phyloP scores from a whole-genome alignment of 441 rosid species.

The Mallotus japonicus region DNA sequence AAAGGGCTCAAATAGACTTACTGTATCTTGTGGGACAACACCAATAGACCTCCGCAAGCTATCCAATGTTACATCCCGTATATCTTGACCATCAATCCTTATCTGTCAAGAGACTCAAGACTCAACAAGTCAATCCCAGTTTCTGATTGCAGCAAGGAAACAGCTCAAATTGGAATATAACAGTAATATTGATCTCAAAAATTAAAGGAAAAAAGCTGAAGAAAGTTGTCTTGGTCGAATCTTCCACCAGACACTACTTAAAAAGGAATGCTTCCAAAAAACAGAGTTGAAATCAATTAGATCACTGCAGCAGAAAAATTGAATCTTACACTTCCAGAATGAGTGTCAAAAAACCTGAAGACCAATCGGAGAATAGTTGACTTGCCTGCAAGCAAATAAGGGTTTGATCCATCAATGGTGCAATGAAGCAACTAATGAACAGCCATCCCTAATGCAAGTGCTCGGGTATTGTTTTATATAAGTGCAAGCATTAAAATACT shows the following conservation, averaged over 20 bases:
- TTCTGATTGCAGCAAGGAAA: not conserved
- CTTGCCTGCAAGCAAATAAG: slow-evolving; percentile 62
- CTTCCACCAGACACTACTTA: not conserved
- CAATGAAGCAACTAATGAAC: slow-evolving; percentile 10
- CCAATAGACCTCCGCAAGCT: slow-evolving; percentile 79
- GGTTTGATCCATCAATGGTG: slow-evolving; percentile 22
- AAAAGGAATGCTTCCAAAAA: too few relatives aligned
- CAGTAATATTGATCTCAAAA: slow-evolving; percentile 6
- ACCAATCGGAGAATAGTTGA: slow-evolving; percentile 91
- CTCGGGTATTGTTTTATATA: not conserved
- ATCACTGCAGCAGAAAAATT: not conserved
- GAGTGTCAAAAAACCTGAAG: slow-evolving; percentile 77
- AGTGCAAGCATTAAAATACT: not conserved
- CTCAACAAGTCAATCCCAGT: slow-evolving; percentile 9
- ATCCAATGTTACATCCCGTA: slow-evolving; percentile 66
- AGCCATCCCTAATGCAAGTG: not conserved
- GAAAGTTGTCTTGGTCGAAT: not conserved
- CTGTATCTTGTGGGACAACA: slow-evolving; percentile 99
- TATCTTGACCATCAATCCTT: slow-evolving; percentile 84
- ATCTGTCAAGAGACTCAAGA: slow-evolving; percentile 45
- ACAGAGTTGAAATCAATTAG: not conserved
- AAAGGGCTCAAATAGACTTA: slow-evolving; percentile 36
- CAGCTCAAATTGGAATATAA: not conserved
- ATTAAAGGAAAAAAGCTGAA: not conserved
- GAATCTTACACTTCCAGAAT: slow-evolving; percentile 63